Evolutionary conservation across 768 basidiomycete species (phyloP), one percentile per base, ranked within the genome.

Genomic region (Lentinus tigrinus): DNA sequence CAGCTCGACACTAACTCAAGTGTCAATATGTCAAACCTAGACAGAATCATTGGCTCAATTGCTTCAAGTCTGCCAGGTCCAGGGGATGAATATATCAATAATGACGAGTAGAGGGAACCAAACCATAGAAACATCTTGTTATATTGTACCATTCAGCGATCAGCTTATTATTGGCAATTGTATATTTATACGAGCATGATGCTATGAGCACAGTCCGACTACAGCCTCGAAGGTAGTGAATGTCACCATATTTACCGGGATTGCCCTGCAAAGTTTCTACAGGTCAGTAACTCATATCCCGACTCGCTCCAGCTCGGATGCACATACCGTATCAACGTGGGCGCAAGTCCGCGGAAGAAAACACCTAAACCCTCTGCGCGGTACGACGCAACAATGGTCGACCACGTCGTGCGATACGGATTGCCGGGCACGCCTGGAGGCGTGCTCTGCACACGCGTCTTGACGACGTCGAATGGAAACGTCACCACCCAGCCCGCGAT

Each of bases 401-500:
- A 83, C 59, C 74, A 65, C 10, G 79, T 86, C 44, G 78, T 81
- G 14, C 80, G 75, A 67, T 87, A 91, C 1, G 84, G 87, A 58
- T 87, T 80, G 26, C 53, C 60, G 3, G 61, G 37, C 27, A 27
- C 39, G 9, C 46, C 44, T 11, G 46, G 53, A 1, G 68, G 17
- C 54, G 24, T 69, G 48, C 83, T 83, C 70, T 97, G 94, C 64
- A 95, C 83, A 5, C 93, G 84, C 14, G 95, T 95, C 75, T 97
- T 96, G 60, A 95, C 80, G 3, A 94, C 89, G 67, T 97, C 94
- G 54, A 94, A 77, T 2, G 93, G 92, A 70, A 96, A 97, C 1
- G 93, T 95, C 2, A 76, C 78, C 0, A 85, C 37, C 93, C 93
- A 95, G 9, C 90, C 89, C 9, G 80, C 80, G 17, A 90, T 72